A percentile compares a stretch with the other conserved stretches of the same genome.
Evolutionary conservation across 208 protist genomes (phyloP).

Genomic region (Leishmania braziliensis): DNA sequence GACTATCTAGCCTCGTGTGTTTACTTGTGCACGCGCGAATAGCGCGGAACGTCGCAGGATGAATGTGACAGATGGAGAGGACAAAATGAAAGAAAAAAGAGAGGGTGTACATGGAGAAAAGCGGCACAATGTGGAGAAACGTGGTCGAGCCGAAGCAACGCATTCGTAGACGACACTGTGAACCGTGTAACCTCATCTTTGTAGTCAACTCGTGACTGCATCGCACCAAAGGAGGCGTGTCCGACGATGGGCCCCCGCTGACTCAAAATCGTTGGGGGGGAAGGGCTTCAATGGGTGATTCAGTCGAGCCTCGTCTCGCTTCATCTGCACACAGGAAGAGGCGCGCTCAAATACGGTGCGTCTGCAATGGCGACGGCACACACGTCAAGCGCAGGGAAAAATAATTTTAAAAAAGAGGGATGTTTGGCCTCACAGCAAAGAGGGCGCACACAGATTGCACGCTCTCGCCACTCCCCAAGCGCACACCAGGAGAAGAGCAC

Average conservation of each 20-base stretch:
- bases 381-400: neutral
- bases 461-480: neutral
- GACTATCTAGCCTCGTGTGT: conserved; percentile 38
- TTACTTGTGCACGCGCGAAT: neutral
- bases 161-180: neutral
- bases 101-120: neutral
- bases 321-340: neutral
- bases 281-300: neutral
- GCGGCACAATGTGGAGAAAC: neutral
- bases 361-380: neutral
- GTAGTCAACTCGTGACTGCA: neutral
- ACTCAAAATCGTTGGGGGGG: neutral
- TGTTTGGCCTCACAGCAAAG: neutral
- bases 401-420: neutral
- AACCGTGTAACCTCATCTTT: neutral
- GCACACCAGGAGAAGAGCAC: neutral
- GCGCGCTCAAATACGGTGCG: neutral
- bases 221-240: neutral
- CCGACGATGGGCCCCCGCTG: neutral
- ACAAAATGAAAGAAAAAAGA: conserved; percentile 22
- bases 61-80: conserved; percentile 12
- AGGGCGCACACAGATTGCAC: neutral
- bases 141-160: neutral
- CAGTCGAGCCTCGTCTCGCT: neutral
- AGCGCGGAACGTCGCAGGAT: conserved; percentile 3